phyloP scores from a whole-genome alignment of 352 stramenopile genomes.

The Phytophthora crassamura region DNA sequence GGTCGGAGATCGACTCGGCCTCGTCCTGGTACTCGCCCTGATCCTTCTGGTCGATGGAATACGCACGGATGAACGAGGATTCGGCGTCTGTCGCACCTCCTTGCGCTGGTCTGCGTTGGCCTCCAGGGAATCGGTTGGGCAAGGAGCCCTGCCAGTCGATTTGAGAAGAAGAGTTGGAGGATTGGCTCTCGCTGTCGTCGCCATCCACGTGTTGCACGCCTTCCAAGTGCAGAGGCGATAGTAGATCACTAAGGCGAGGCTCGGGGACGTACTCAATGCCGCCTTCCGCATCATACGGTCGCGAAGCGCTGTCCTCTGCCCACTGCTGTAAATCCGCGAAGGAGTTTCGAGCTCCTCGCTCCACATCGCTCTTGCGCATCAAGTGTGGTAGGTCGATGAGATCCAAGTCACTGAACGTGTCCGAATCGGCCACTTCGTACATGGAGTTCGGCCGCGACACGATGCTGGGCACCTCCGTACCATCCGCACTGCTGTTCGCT shows the following conservation, averaged over 20 bases:
- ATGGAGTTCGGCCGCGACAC: conserved; percentile 54
- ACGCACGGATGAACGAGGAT: conserved; percentile 27
- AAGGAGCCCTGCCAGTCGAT: conserved; percentile 38
- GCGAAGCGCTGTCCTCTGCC: conserved; percentile 24
- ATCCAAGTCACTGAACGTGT: conserved; percentile 83
- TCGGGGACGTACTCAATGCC: conserved; percentile 31
- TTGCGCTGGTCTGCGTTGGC: conserved; percentile 7
- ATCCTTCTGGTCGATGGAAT: conserved; percentile 25
- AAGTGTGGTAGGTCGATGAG: conserved; percentile 74
- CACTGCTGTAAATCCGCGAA: conserved; percentile 55
- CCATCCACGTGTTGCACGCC: conserved; percentile 35
- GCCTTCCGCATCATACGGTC: conserved; percentile 7
- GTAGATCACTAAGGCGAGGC: conserved; percentile 32
- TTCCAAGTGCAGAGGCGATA: conserved; percentile 37
- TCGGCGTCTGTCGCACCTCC: conserved; percentile 17
- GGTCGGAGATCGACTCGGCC: conserved; percentile 28
- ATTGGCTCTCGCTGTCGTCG: conserved; percentile 45
- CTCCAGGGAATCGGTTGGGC: conserved; percentile 5
- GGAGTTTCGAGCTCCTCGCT: conserved; percentile 34
- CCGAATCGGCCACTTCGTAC: conserved; percentile 60
- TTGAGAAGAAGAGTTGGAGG: conserved; percentile 40
- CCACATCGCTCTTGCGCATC: conserved; percentile 65
- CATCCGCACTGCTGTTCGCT: conserved; percentile 43
- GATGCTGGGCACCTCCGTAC: conserved; percentile 31
- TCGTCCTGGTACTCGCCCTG: conserved; percentile 11